Base-by-base conservation (phyloP, 225 moss, liverwort and hornwort genomes). In the Sphagnum tenellum region DNA sequence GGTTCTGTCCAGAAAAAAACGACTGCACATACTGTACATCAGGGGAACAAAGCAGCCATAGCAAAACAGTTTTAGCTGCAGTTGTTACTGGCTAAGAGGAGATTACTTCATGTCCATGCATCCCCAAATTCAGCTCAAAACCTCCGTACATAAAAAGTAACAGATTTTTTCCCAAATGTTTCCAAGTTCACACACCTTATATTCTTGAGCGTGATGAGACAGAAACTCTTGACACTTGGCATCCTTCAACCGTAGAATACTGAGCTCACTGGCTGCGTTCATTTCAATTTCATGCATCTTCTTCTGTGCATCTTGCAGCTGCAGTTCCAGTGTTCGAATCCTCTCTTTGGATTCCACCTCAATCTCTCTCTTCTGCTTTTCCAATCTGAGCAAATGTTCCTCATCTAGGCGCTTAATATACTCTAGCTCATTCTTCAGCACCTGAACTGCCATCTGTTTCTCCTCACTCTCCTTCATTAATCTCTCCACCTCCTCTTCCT, bases 341-440 rank as follows among this genome's bases (percentile, higher is more conserved):
- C 78, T 71, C 70, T 69, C 74, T 14, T 46, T 70, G 54, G 71
- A 79, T 63, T 85, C 85, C 53, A 55, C 71, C 73, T 85, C 78
- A n/a, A 85, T 69, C 59, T 79, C 76, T 70, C 76, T 74, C 62
- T 82, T 85, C 59, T 85, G 81, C 65, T 46, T 76, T 61, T 82
- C 76, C 60, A 81, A 76, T 12, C 61, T 72, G 45, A 72, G 69
- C 59, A 76, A 52, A 50, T 72, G 76, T 72, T 81, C 78, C 64
- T 74, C 71, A 46, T 82, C 85, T 58, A 74, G 73, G 56, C 72
- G 81, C 69, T 79, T 82, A n/a, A 76, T 74, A 57, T 74, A 67
- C 70, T 85, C 85, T 47, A 85, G 59, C 62, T 85, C 85, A 72
- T 59, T 76, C 72, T 69, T 85, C 46, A 85, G 69, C 64, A 74